Conservation (phyloP, 2,329 filamentous ascomycete genomes). For the Monosporascus sp. region DNA sequence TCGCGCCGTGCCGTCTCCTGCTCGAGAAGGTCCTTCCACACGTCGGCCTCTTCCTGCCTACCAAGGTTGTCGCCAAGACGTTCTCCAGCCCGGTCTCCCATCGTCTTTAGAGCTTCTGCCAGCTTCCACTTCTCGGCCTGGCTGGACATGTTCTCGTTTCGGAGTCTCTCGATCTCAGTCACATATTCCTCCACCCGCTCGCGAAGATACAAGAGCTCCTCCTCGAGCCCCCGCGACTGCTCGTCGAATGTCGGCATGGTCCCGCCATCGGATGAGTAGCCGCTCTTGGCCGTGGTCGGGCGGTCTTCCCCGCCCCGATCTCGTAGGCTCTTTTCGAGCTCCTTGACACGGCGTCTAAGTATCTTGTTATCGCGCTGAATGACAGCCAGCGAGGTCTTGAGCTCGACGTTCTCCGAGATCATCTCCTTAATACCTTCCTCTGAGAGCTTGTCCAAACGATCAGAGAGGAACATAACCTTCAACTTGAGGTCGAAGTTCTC, state of each 20-base stretch:
- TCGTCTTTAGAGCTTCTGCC: constrained; percentile 65
- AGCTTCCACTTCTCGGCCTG: constrained; percentile 84
- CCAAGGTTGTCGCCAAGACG: constrained; percentile 41
- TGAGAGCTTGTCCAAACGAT: constrained; percentile 85
- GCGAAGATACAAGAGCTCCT: constrained; percentile 77
- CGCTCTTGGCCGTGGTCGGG: constrained; percentile 54
- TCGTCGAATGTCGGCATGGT: constrained; percentile 52
- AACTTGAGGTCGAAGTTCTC: constrained; percentile 98
- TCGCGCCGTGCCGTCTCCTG: constrained; percentile 86
- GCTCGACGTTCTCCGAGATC: constrained; percentile 94
- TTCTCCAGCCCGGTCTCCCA: constrained; percentile 41
- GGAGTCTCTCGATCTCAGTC: constrained; percentile 74
- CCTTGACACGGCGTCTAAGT: constrained; percentile 73
- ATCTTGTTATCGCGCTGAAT: constrained; percentile 87
- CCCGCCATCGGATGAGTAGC: constrained; percentile 51
- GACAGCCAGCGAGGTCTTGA: constrained; percentile 84
- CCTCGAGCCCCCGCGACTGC: constrained; percentile 65
- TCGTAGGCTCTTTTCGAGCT: constrained; percentile 75
- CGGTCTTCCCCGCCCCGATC: constrained; percentile 53
- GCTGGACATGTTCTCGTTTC: constrained; percentile 69
- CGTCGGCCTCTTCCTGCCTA: constrained; percentile 64
- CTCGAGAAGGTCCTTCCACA: constrained; percentile 92
- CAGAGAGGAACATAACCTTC: constrained; percentile 94
- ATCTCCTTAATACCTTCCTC: constrained; percentile 97
- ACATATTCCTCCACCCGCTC: constrained; percentile 83